Evolutionary conservation across 306 rosid species (phyloP), one percentile per base, ranked within the genome.

Genomic region (Pueraria montana): DNA sequence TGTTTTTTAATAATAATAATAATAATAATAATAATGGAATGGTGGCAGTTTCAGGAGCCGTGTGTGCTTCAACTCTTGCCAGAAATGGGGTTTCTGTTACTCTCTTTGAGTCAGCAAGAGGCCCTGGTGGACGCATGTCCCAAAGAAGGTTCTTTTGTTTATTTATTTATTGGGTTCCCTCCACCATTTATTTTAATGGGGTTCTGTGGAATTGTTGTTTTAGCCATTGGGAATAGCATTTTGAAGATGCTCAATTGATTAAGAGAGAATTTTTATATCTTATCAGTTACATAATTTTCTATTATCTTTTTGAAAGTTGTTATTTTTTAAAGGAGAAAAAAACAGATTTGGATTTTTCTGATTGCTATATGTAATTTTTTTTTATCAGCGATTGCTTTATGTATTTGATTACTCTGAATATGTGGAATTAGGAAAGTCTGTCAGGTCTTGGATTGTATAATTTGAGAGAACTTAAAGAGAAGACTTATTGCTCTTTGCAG

Each of bases 121-220:
- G 98, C 82, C 96, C 98, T 11, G 98, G 99, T 74, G 98, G 99
- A 71, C 93, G 98, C 63, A 92, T 95, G 98, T 95, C 98, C 5
- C 96, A 89, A 11, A 84, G 98, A 83, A 93, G 98, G 99, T 91
- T 56, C 26, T 63, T 42, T 16, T 76, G 3, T 42, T 76, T 14
- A 34, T 34, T 6, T 34, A 14, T 76, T 58, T 74, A 9, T 36
- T 1, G 21, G 7, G 26, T 20, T 3, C 24, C 67, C 17, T 23
- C 24, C 42, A 61, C 4, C 3, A 38, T 85, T 53, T 36, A 8
- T 46, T 13, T 30, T 26, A 6, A 14, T 13, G 38, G 50, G 73
- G 50, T 23, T 75, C 6, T 21, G 30, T 12, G 27, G 50, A 50
- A 42, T 49, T 42, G n/a, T 61, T 72, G 13, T 65, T 73, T 63